phyloP scores from a whole-genome alignment of 2,329 filamentous ascomycete genomes.

The Cladosporium austrohemisphaericum region DNA sequence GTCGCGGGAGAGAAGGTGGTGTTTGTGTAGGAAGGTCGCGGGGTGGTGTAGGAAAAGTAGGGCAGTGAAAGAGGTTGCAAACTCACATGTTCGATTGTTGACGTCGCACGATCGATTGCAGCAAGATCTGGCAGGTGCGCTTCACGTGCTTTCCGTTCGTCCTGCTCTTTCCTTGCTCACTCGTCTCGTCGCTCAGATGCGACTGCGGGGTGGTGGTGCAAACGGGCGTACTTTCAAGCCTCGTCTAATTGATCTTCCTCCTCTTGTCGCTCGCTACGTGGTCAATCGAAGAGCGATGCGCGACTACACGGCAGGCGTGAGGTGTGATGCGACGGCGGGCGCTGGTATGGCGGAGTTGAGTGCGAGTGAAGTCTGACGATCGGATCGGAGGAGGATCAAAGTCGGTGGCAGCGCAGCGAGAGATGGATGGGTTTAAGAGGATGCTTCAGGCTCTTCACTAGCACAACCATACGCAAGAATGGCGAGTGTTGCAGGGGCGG shows the following conservation, averaged over 20 bases:
- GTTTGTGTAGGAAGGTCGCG: neutral
- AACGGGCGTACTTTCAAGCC: neutral
- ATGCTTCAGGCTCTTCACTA: slow-evolving; percentile 16
- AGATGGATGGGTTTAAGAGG: neutral
- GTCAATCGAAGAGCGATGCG: neutral
- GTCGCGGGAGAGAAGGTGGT: neutral
- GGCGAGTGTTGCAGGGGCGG: neutral
- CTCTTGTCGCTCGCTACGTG: neutral
- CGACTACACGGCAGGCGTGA: neutral
- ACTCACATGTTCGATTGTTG: slow-evolving; percentile 5
- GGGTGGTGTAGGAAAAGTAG: neutral
- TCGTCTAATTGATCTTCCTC: neutral
- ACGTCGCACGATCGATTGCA: neutral
- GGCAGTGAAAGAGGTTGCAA: slow-evolving; percentile 1
- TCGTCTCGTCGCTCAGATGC: slow-evolving; percentile 1
- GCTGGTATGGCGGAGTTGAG: neutral
- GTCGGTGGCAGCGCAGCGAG: neutral
- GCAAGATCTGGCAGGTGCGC: slow-evolving; percentile 11
- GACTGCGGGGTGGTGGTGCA: neutral
- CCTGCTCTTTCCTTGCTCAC: slow-evolving; percentile 10
- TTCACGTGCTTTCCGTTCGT: slow-evolving; percentile 1
- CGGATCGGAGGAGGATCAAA: slow-evolving; percentile 2
- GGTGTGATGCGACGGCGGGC: slow-evolving; percentile 1
- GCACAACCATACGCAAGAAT: slow-evolving; percentile 12
- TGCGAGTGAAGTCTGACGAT: slow-evolving; percentile 8